Percentiles rank a stretch among this genome's conserved stretches.
These are phyloP conservation scores for Hirsutella rhossiliensis DNA, from an alignment of 2,329 filamentous ascomycete species.

Conservation along the genomic window DNA sequence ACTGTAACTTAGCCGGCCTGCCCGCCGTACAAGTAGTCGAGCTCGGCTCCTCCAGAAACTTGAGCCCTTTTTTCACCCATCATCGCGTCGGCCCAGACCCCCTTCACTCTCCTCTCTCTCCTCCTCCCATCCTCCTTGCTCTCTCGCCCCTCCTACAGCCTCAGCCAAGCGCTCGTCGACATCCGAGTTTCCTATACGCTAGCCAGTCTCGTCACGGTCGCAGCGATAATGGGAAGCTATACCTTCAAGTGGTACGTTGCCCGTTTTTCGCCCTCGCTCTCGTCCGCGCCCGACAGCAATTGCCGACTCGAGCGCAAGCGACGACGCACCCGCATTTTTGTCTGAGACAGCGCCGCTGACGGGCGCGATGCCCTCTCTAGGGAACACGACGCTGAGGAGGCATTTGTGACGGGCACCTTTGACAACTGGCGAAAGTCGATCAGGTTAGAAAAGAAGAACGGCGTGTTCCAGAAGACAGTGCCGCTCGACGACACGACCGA, in stretches of 20 bases:
- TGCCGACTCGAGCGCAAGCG: neutral
- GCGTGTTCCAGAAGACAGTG: conserved; percentile 71
- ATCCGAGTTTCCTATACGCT: neutral
- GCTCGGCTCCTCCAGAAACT: too few species aligned
- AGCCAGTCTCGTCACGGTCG: neutral
- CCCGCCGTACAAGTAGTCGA: too few species aligned
- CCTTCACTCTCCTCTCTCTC: too few species aligned
- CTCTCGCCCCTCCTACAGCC: too few species aligned
- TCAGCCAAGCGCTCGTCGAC: too few species aligned
- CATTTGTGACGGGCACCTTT: conserved; percentile 92
- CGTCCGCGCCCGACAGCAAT: neutral
- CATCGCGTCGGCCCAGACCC: too few species aligned
- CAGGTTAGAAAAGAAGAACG: conserved; percentile 64
- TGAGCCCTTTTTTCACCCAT: too few species aligned
- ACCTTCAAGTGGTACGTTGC: conserved; percentile 55
- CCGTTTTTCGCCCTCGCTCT: conserved; percentile 5
- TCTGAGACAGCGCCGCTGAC: conserved; percentile 3
- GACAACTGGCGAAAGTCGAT: conserved; percentile 87
- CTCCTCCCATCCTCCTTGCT: too few species aligned
- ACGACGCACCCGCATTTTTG: neutral
- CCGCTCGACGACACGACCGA: conserved; percentile 49
- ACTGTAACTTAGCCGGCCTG: too few species aligned
- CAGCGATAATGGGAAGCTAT: conserved; percentile 46
- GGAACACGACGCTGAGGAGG: conserved; percentile 72
- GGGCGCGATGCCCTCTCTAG: conserved; percentile 31